phyloP scores from a whole-genome alignment of 768 basidiomycete genomes.

The Crassisporium funariophilum region DNA sequence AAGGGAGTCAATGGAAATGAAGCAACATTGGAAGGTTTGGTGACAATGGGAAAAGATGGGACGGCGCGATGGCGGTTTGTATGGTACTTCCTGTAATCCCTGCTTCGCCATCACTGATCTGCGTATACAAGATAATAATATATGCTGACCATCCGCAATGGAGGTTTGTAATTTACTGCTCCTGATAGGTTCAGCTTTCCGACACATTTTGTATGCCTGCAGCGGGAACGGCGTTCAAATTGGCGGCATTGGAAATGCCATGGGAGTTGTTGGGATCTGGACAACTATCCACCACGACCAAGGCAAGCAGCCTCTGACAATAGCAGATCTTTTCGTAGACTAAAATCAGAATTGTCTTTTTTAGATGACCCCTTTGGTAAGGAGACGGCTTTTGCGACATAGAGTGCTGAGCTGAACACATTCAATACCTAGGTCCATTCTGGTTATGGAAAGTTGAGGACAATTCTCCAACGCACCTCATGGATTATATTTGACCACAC shows the following conservation, averaged over 20 bases:
- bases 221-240: conserved; percentile 72
- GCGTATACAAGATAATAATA: conserved; percentile 50
- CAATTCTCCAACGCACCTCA: conserved; percentile 35
- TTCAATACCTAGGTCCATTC: conserved; percentile 54
- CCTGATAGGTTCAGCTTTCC: not conserved
- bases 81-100: conserved; percentile 34
- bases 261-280: conserved; percentile 72
- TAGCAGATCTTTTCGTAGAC: too few relatives aligned
- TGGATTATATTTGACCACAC: conserved; percentile 32
- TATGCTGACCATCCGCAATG: conserved; percentile 57
- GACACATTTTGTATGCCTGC: conserved; percentile 3
- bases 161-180: conserved; percentile 44
- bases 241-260: conserved; percentile 64
- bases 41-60: conserved; percentile 48
- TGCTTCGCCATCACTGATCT: too few relatives aligned
- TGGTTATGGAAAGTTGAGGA: conserved; percentile 69
- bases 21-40: conserved; percentile 50
- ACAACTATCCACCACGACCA: conserved; percentile 60
- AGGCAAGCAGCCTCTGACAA: conserved; percentile 36
- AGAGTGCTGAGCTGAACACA: not conserved
- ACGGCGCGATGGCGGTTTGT: conserved; percentile 63
- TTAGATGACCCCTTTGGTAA: conserved; percentile 69
- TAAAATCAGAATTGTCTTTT: too few relatives aligned
- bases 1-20: conserved; percentile 45
- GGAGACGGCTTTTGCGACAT: not conserved